Conservation (phyloP, 345 rosid genomes). For the Syzygium aqueum region DNA sequence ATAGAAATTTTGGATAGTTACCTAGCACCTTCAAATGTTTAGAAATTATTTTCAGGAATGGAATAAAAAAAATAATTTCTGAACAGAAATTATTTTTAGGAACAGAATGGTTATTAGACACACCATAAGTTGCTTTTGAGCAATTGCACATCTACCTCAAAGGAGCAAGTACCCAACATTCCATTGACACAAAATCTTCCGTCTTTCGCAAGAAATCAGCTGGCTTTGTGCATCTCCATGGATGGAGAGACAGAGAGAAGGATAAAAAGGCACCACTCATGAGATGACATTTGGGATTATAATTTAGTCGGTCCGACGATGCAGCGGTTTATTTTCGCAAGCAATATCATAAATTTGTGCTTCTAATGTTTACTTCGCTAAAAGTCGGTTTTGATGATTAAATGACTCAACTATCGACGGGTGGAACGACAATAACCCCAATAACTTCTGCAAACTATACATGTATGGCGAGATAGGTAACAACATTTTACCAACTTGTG, state of each 20-base stretch:
- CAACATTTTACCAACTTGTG: not conserved
- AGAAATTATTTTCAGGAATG: no score
- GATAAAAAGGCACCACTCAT: not conserved
- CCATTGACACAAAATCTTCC: not conserved
- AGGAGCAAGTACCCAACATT: not conserved
- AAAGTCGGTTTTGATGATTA: not conserved
- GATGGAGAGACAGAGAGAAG: not conserved
- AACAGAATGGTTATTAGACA: no score
- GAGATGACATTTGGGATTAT: not conserved
- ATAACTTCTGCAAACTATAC: not conserved
- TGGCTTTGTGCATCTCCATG: not conserved
- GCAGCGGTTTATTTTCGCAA: not conserved
- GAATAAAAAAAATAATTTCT: no score
- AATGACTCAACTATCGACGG: not conserved
- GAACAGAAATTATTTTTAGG: no score
- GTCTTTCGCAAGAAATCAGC: not conserved
- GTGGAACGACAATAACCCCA: rapidly evolving
- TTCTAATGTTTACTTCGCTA: not conserved
- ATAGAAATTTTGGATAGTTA: no score
- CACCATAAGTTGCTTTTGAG: not conserved
- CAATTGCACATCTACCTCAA: not conserved
- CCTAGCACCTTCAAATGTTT: no score
- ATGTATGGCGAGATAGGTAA: not conserved
- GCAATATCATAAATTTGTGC: not conserved
- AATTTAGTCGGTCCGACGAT: not conserved